Evolutionary conservation across 2,329 filamentous ascomycete species (phyloP).

Genomic region (Fusarium nelsonii): DNA sequence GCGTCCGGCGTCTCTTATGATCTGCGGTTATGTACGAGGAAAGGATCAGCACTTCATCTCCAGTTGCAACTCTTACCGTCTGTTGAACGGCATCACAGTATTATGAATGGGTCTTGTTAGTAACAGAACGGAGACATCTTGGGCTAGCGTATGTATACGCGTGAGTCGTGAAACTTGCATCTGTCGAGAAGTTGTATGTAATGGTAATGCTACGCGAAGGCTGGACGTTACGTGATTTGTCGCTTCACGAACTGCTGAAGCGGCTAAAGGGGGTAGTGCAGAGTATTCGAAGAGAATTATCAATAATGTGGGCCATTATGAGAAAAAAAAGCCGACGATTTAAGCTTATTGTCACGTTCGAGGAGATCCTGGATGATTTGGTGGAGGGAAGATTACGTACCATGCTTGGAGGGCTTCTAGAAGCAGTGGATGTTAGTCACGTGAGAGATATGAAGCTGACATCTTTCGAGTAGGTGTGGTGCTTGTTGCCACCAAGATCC

Average conservation of each 20-base stretch:
- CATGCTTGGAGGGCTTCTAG: conserved; percentile 42
- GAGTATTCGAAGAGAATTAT: conserved; percentile 24
- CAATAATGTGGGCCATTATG: conserved; percentile 29
- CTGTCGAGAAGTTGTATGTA: conserved; percentile 17
- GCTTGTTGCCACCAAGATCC: conserved; percentile 1
- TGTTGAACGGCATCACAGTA: conserved; percentile 1
- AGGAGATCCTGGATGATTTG: conserved; percentile 34
- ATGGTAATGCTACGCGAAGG: conserved; percentile 16
- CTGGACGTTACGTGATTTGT: conserved; percentile 20
- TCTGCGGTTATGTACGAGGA: conserved; percentile 2
- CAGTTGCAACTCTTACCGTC: conserved; percentile 18
- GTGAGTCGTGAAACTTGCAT: conserved; percentile 23
- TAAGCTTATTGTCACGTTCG: conserved; percentile 47
- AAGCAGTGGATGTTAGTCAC: conserved; percentile 35
- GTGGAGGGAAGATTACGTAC: conserved; percentile 44
- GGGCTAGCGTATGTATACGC: conserved; percentile 26
- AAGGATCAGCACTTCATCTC: conserved; percentile 25
- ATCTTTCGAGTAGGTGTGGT: neutral
- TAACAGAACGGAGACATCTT: conserved; percentile 23
- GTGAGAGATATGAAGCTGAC: conserved; percentile 28
- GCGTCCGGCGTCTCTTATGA: conserved; percentile 36
- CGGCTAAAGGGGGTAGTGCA: conserved; percentile 34
- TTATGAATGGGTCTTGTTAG: conserved; percentile 10
- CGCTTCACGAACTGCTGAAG: conserved; percentile 8
- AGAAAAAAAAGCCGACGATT: conserved; percentile 41